Conservation (phyloP, 1,139 yeast genomes). For the Kodamaea alishanica region DNA sequence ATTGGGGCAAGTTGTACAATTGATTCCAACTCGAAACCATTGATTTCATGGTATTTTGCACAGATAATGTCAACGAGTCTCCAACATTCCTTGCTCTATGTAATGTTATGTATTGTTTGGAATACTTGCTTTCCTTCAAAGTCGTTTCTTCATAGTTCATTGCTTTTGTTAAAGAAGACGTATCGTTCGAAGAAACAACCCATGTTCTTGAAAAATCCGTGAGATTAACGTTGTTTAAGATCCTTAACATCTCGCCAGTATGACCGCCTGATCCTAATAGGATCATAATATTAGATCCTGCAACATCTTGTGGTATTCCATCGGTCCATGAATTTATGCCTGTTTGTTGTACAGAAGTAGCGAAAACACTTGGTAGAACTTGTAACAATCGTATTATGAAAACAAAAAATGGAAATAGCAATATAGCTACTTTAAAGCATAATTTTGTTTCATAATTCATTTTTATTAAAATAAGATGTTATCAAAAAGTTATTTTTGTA, state of each 20-base stretch:
- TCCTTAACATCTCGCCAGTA: conserved; percentile 88
- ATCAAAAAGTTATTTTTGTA: neutral
- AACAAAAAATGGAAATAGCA: conserved; percentile 25
- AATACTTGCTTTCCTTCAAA: conserved; percentile 13
- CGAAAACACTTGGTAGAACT: conserved; percentile 26
- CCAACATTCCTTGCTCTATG: conserved; percentile 80
- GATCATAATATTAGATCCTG: conserved; percentile 42
- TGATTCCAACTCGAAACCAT: conserved; percentile 26
- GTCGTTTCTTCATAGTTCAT: conserved; percentile 34
- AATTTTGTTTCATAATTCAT: conserved; percentile 29
- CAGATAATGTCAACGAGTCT: conserved; percentile 53
- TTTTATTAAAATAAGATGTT: neutral
- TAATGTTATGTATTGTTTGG: conserved; percentile 34
- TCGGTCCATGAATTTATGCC: neutral
- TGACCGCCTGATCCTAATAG: conserved; percentile 87
- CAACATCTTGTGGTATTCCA: conserved; percentile 9
- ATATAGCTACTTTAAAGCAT: conserved; percentile 19
- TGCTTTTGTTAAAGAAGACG: conserved; percentile 53
- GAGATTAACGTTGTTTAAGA: conserved; percentile 41
- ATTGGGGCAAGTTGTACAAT: conserved; percentile 18
- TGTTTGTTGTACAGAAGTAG: conserved; percentile 5
- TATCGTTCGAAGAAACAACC: conserved; percentile 55
- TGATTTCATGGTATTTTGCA: conserved; percentile 48
- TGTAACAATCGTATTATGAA: conserved; percentile 24
- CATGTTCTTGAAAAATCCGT: conserved; percentile 35